phyloP scores from a whole-genome alignment of 2,329 filamentous ascomycete genomes.

The Venturia aucupariae region DNA sequence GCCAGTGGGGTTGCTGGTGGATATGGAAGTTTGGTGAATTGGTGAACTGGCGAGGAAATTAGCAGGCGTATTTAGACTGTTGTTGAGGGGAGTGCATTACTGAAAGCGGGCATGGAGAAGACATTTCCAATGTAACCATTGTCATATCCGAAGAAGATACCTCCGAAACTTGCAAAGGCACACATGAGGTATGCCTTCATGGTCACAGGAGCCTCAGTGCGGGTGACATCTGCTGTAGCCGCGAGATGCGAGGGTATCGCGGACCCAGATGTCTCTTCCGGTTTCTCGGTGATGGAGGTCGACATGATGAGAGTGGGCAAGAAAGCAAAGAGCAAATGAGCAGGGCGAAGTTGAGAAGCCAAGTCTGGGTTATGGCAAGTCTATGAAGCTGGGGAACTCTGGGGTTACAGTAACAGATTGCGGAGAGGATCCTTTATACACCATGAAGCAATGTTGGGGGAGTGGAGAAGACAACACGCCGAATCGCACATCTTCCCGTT shows the following conservation, averaged over 20 bases:
- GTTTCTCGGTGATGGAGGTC: neutral
- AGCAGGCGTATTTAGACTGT: neutral
- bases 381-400: neutral
- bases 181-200: slow-evolving; percentile 37
- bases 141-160: slow-evolving; percentile 71
- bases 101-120: slow-evolving; percentile 29
- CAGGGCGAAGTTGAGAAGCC: neutral
- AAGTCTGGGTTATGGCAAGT: neutral
- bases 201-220: slow-evolving; percentile 44
- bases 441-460: neutral
- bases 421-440: slow-evolving; percentile 1
- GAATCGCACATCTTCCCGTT: neutral
- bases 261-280: neutral
- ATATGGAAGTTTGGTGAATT: slow-evolving; percentile 8
- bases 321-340: neutral
- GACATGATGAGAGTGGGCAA: neutral
- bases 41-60: slow-evolving; percentile 3
- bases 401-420: slow-evolving; percentile 4
- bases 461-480: neutral
- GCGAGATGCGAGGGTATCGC: neutral
- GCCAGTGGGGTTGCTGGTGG: neutral
- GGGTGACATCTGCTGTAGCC: slow-evolving; percentile 35
- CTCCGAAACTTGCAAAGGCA: slow-evolving; percentile 40
- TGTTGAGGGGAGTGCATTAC: too few relatives aligned
- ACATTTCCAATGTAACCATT: slow-evolving; percentile 67